These are phyloP conservation scores for Elongisporangium prolatum DNA, from an alignment of 352 stramenopile species.

Conservation along the genomic window DNA sequence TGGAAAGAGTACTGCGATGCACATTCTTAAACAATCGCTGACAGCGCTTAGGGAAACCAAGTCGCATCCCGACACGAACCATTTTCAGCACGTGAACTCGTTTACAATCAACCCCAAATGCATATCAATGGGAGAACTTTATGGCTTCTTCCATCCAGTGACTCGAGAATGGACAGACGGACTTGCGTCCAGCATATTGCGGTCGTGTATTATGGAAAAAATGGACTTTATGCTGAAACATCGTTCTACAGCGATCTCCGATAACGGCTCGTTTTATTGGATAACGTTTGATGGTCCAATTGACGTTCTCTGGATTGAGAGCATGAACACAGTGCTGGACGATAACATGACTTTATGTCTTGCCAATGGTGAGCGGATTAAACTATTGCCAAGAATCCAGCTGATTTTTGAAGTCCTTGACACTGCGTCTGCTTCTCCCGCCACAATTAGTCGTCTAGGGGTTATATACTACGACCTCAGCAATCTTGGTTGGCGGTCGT, in stretches of 20 bases:
- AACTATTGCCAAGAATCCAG: constrained; percentile 82
- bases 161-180: constrained; percentile 84
- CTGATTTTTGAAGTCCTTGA: constrained; percentile 92
- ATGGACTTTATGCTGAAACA: constrained; percentile 39
- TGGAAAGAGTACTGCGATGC: constrained; percentile 58
- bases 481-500: constrained; percentile 60
- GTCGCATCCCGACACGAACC: constrained; percentile 30
- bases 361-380: constrained; percentile 86
- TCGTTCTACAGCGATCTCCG: constrained; percentile 4
- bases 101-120: constrained; percentile 78
- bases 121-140: constrained; percentile 76
- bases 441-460: constrained; percentile 89
- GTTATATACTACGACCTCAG: constrained; percentile 86
- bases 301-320: constrained; percentile 83
- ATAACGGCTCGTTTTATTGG: constrained; percentile 64
- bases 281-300: constrained; percentile 82
- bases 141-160: constrained; percentile 80
- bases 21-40: constrained; percentile 43
- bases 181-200: constrained; percentile 64
- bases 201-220: constrained; percentile 69
- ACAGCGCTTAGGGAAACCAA: constrained; percentile 41
- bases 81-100: constrained; percentile 54
- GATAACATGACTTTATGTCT: constrained; percentile 91
- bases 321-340: constrained; percentile 88
- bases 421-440: constrained; percentile 86